Conservation (phyloP, 208 protist species). For the Phytomonas serpens region DNA sequence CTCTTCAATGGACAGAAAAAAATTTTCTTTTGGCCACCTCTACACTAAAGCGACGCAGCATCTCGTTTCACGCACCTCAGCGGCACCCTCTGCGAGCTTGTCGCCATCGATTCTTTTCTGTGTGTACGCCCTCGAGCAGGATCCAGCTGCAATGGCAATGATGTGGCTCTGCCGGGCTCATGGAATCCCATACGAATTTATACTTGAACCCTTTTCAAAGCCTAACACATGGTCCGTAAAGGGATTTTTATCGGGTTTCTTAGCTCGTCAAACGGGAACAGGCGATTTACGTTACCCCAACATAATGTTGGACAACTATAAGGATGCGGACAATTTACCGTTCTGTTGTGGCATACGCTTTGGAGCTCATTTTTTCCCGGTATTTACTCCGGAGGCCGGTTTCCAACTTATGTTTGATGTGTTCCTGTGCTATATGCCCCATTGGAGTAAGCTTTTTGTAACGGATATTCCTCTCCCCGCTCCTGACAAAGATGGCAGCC, state of each 20-base stretch:
- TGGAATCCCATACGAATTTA: constrained; percentile 46
- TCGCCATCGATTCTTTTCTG: constrained; percentile 21
- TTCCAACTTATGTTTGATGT: constrained; percentile 14
- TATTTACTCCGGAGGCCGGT: constrained; percentile 6
- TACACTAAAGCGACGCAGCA: constrained; percentile 1
- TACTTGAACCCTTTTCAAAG: constrained; percentile 40
- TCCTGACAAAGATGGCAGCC: not conserved
- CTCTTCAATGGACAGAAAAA: not conserved
- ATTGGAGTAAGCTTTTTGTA: constrained; percentile 10
- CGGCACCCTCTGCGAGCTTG: not conserved
- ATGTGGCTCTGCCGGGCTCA: constrained; percentile 70
- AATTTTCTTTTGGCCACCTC: not conserved
- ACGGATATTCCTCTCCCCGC: not conserved
- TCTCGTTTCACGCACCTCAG: not conserved
- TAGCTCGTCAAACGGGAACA: not conserved
- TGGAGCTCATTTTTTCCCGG: constrained; percentile 3
- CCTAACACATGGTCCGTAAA: not conserved
- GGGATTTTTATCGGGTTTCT: not conserved
- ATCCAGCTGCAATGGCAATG: constrained; percentile 57
- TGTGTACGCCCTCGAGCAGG: constrained; percentile 42
- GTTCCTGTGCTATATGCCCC: constrained; percentile 13
- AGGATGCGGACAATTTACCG: not conserved
- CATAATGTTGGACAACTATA: not conserved
- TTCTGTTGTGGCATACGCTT: constrained; percentile 4
- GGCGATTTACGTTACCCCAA: not conserved